A percentile compares a stretch with the other conserved stretches of the same genome.
phyloP scores from a whole-genome alignment of 106 monocot species.

The Apostasia ramifera region DNA sequence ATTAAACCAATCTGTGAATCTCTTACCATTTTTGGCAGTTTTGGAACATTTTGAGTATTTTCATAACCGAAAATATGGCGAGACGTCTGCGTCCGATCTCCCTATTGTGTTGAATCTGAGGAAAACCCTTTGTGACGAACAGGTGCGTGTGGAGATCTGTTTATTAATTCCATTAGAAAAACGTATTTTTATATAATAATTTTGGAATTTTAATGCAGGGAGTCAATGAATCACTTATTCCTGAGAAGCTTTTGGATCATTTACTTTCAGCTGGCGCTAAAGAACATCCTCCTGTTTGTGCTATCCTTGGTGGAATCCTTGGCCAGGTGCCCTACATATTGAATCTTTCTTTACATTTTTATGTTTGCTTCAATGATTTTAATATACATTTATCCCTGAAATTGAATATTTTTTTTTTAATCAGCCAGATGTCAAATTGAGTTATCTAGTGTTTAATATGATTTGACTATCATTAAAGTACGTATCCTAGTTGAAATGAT shows the following conservation, averaged over 20 bases:
- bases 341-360: no score
- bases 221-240: constrained; percentile 58
- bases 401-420: neutral
- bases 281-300: constrained; percentile 90
- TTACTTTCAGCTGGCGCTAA: constrained; percentile 50
- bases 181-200: constrained; percentile 10
- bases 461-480: no score
- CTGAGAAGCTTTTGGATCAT: constrained; percentile 37
- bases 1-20: neutral
- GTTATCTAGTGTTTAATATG: no score
- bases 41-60: constrained; percentile 64
- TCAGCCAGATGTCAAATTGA: no score
- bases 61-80: constrained; percentile 38
- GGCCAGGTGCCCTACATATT: constrained; percentile 54
- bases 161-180: neutral
- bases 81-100: constrained; percentile 50
- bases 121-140: constrained; percentile 67
- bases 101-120: constrained; percentile 39
- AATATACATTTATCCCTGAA: neutral
- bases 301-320: constrained; percentile 84
- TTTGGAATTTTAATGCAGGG: constrained; percentile 28
- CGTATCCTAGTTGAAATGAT: no score
- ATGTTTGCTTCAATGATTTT: no score
- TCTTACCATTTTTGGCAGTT: constrained; percentile 33
- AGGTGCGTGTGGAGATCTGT: constrained; percentile 26